phyloP scores from a whole-genome alignment of 768 basidiomycete genomes.

The Basidioascus undulatus region DNA sequence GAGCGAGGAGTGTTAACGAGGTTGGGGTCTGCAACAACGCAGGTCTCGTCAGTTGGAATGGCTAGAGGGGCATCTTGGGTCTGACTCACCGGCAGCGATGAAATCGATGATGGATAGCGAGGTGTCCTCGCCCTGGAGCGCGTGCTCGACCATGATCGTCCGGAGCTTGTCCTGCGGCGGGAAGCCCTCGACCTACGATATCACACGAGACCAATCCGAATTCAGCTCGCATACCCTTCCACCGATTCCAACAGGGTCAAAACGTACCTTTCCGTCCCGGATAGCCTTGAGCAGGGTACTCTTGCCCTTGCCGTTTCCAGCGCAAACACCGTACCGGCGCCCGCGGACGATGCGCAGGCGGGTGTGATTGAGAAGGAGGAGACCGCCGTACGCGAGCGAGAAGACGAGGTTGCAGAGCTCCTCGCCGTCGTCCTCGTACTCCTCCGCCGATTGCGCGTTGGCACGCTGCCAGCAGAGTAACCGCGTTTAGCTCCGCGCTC shows the following conservation, averaged over 20 bases:
- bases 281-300: slow-evolving; percentile 88
- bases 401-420: slow-evolving; percentile 78
- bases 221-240: neutral
- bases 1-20: slow-evolving; percentile 35
- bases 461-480: slow-evolving; percentile 19
- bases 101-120: slow-evolving; percentile 67
- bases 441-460: slow-evolving; percentile 19
- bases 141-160: slow-evolving; percentile 92
- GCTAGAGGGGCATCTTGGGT: neutral
- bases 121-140: slow-evolving; percentile 64
- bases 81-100: slow-evolving; percentile 48
- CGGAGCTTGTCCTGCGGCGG: slow-evolving; percentile 65
- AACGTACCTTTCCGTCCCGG: slow-evolving; percentile 56
- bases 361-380: slow-evolving; percentile 83
- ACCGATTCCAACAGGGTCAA: neutral
- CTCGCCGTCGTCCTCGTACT: slow-evolving; percentile 33
- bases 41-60: neutral
- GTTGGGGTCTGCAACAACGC: slow-evolving; percentile 32
- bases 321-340: slow-evolving; percentile 80
- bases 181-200: slow-evolving; percentile 49
- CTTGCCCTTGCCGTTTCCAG: slow-evolving; percentile 89
- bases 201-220: no score
- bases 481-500: neutral
- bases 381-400: slow-evolving; percentile 83
- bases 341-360: slow-evolving; percentile 70